Conservation (phyloP, 306 rosid species). For the Gastrolobium villosum region DNA sequence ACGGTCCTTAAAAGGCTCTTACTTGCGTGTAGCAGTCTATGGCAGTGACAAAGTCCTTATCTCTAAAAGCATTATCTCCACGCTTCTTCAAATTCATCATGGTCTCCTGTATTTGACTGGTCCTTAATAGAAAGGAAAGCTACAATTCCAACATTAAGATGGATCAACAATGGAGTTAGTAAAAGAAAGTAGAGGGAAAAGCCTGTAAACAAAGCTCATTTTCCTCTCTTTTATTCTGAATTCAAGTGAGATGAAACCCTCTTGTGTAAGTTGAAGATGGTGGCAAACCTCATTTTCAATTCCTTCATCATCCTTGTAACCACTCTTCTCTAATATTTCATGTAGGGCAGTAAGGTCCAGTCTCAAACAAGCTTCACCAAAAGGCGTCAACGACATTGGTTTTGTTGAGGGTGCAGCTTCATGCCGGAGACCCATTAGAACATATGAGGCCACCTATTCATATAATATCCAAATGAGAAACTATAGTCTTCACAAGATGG, state of each 20-base stretch:
- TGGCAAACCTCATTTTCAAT: slow-evolving; percentile 88
- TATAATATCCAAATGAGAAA: slow-evolving; percentile 62
- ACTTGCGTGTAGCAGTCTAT: slow-evolving; percentile 88
- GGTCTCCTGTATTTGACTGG: slow-evolving; percentile 99
- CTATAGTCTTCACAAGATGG: slow-evolving; percentile 52
- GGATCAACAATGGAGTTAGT: slow-evolving; percentile 41
- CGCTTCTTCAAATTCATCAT: slow-evolving; percentile 88
- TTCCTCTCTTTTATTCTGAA: slow-evolving; percentile 8
- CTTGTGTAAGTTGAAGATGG: slow-evolving; percentile 27
- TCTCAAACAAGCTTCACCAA: slow-evolving; percentile 93
- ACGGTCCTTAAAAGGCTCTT: slow-evolving; percentile 48
- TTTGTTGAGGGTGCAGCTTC: slow-evolving; percentile 71
- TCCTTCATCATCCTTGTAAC: slow-evolving; percentile 98
- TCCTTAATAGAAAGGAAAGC: slow-evolving; percentile 99
- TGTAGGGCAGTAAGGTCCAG: slow-evolving; percentile 92
- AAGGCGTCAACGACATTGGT: slow-evolving; percentile 78
- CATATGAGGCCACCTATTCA: slow-evolving; percentile 80
- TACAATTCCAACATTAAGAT: slow-evolving; percentile 58
- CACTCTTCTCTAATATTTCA: slow-evolving; percentile 88
- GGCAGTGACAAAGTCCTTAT: slow-evolving; percentile 80
- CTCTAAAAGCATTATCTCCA: slow-evolving; percentile 93
- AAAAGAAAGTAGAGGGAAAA: slow-evolving; percentile 7
- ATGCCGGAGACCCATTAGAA: slow-evolving; percentile 76
- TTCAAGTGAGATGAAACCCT: slow-evolving; percentile 9
- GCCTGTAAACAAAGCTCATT: not conserved